Evolutionary conservation across 495 filamentous ascomycete species (phyloP).

Genomic region (Apiosordaria backusii): DNA sequence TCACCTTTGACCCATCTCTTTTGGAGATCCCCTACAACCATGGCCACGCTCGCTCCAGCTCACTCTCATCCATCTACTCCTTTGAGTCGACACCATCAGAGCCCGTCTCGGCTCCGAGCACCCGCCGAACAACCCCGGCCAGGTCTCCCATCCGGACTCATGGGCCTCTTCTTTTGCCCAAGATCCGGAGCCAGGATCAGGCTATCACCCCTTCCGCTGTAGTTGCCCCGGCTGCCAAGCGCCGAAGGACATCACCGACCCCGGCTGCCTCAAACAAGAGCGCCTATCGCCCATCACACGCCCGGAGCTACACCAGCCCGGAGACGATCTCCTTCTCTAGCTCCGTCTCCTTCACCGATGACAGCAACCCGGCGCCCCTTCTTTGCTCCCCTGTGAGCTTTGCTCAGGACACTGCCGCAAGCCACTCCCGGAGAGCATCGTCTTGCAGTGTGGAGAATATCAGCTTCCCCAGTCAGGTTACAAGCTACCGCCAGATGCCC

Average conservation of each 20-base stretch:
- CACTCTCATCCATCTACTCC: conserved; percentile 52
- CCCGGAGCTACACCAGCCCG: conserved; percentile 65
- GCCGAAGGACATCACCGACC: conserved; percentile 37
- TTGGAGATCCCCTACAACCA: conserved; percentile 47
- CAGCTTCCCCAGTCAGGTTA: conserved; percentile 55
- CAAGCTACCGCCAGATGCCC: conserved; percentile 66
- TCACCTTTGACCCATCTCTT: conserved; percentile 53
- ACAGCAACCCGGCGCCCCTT: conserved; percentile 35
- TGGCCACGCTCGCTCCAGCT: conserved; percentile 50
- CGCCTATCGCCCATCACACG: conserved; percentile 48
- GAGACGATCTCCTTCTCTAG: conserved; percentile 56
- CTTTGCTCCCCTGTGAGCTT: conserved; percentile 68
- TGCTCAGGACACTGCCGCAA: conserved; percentile 43
- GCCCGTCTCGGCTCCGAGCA: conserved; percentile 49
- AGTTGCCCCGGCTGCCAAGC: conserved; percentile 37
- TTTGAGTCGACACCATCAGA: conserved; percentile 77
- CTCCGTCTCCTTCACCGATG: conserved; percentile 36
- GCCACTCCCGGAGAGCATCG: conserved; percentile 61
- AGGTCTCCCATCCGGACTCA: conserved; percentile 72
- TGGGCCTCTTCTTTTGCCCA: conserved; percentile 79
- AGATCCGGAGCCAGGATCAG: conserved; percentile 83
- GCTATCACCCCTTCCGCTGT: conserved; percentile 45
- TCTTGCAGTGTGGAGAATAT: conserved; percentile 65
- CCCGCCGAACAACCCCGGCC: conserved; percentile 67
- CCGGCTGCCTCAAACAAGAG: conserved; percentile 28